Evolutionary conservation across 768 basidiomycete genomes (phyloP).

Genomic region (Phylloporus rhodoxanthus): DNA sequence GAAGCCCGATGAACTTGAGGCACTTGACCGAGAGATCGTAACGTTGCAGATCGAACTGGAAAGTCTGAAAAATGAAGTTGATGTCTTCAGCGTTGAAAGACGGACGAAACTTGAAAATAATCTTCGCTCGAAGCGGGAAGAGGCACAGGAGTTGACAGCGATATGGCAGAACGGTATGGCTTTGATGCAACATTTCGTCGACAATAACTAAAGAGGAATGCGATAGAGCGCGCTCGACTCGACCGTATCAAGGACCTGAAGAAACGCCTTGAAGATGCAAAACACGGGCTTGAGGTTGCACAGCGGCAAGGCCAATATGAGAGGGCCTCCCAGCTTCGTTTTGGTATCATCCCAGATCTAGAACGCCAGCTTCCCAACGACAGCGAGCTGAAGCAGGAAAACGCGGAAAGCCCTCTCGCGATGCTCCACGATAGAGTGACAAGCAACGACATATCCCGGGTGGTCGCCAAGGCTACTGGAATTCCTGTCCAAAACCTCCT

Average conservation of each 20-base stretch:
- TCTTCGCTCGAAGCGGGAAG: conserved; percentile 52
- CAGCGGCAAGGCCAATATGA: conserved; percentile 88
- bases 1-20: conserved; percentile 81
- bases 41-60: conserved; percentile 88
- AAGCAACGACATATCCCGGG: conserved; percentile 81
- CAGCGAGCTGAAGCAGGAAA: conserved; percentile 41
- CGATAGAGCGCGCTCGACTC: conserved; percentile 58
- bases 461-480: conserved; percentile 83
- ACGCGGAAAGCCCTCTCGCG: conserved; percentile 37
- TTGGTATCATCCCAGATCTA: conserved; percentile 78
- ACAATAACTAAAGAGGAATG: background rate
- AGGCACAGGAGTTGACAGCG: conserved; percentile 54
- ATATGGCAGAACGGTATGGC: conserved; percentile 67
- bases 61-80: conserved; percentile 81
- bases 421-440: conserved; percentile 86
- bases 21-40: conserved; percentile 75
- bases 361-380: conserved; percentile 62
- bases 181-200: background rate
- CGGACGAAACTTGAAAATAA: conserved; percentile 59
- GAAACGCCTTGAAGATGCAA: conserved; percentile 72
- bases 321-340: conserved; percentile 75
- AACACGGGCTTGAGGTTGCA: conserved; percentile 80
- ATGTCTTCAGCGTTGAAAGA: conserved; percentile 77
- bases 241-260: conserved; percentile 69
- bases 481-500: conserved; percentile 86